A percentile compares a stretch with the other conserved stretches of the same genome.
Conservation (phyloP, 2,329 filamentous ascomycete genomes). For the Teratosphaeriaceae sp. region DNA sequence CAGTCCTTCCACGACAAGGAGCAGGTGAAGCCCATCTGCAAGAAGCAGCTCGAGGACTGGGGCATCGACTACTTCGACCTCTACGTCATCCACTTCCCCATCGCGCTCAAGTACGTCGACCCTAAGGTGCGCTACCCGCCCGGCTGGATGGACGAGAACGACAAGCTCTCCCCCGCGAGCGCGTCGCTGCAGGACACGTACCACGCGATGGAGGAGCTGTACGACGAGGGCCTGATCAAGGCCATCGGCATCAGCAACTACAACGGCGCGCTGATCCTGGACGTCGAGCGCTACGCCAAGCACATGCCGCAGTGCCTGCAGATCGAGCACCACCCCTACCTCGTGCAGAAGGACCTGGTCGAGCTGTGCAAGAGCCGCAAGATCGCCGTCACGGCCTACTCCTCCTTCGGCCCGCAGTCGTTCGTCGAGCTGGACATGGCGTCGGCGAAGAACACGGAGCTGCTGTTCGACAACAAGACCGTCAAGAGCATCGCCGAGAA, state of each 20-base stretch:
- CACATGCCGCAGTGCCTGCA: constrained; percentile 71
- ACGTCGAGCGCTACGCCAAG: constrained; percentile 70
- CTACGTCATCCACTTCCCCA: constrained; percentile 77
- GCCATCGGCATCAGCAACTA: constrained; percentile 82
- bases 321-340: constrained; percentile 87
- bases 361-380: constrained; percentile 62
- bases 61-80: constrained; percentile 85
- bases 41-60: constrained; percentile 75
- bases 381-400: constrained; percentile 75
- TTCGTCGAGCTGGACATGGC: constrained; percentile 74
- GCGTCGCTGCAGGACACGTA: constrained; percentile 76
- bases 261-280: constrained; percentile 69
- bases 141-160: constrained; percentile 62
- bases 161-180: constrained; percentile 57
- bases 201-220: constrained; percentile 70
- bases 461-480: constrained; percentile 63
- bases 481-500: constrained; percentile 62
- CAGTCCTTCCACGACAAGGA: constrained; percentile 74
- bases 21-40: constrained; percentile 66
- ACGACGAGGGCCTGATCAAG: constrained; percentile 60
- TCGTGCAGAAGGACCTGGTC: constrained; percentile 67
- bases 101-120: constrained; percentile 79
- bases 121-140: constrained; percentile 73
- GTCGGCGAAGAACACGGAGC: constrained; percentile 56
- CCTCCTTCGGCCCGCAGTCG: constrained; percentile 70